Evolutionary conservation across 2,329 filamentous ascomycete genomes (phyloP).

Genomic region (Amesomyces nigricolor): DNA sequence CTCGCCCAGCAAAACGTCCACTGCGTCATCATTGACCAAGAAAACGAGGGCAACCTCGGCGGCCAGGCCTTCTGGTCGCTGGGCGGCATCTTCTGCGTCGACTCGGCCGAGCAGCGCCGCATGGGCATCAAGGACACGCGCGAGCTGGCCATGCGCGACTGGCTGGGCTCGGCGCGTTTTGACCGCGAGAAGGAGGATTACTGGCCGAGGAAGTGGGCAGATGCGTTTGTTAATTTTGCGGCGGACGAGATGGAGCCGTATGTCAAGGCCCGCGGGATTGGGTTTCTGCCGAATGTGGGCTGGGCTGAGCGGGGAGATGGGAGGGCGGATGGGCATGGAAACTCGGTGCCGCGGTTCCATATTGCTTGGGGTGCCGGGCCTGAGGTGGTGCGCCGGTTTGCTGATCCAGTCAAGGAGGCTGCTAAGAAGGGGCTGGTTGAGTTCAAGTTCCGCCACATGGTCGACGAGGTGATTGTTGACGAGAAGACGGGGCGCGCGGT

Average conservation of each 20-base stretch:
- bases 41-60: constrained; percentile 50
- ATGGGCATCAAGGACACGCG: constrained; percentile 54
- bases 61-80: constrained; percentile 62
- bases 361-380: constrained; percentile 57
- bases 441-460: constrained; percentile 52
- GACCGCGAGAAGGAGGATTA: constrained; percentile 51
- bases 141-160: constrained; percentile 53
- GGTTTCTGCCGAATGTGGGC: constrained; percentile 49
- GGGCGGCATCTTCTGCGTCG: constrained; percentile 55
- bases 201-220: constrained; percentile 58
- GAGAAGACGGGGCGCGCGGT: constrained; percentile 43
- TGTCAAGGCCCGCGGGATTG: constrained; percentile 47
- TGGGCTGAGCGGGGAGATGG: constrained; percentile 59
- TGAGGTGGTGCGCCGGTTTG: constrained; percentile 53
- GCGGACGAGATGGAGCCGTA: constrained; percentile 54
- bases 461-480: constrained; percentile 52
- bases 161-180: constrained; percentile 52
- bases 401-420: constrained; percentile 49
- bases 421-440: constrained; percentile 48
- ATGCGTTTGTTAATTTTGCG: constrained; percentile 59
- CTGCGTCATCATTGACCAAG: constrained; percentile 52
- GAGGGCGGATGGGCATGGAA: constrained; percentile 52
- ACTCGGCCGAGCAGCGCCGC: constrained; percentile 51
- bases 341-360: constrained; percentile 59
- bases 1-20: constrained; percentile 46